phyloP scores from a whole-genome alignment of 805 yeast species.

The Sporopachydermia lactativora region DNA sequence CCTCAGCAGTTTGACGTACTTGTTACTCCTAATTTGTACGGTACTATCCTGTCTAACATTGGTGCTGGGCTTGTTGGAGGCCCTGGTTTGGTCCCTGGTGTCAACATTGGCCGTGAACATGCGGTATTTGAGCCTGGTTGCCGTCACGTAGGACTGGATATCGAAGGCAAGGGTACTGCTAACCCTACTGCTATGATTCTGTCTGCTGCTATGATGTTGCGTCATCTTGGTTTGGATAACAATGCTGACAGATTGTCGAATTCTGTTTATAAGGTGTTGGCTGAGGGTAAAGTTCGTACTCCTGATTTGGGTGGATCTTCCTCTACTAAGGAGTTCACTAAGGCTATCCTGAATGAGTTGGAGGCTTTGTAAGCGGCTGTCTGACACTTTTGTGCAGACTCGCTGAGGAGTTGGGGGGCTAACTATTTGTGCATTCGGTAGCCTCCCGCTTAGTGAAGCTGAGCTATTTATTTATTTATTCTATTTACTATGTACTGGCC shows the following conservation, averaged over 20 bases:
- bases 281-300: conserved; percentile 77
- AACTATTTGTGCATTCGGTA: background rate
- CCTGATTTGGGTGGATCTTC: conserved; percentile 84
- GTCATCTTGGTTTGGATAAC: conserved; percentile 83
- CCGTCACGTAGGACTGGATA: conserved; percentile 97
- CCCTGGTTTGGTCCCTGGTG: conserved; percentile 98
- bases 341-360: conserved; percentile 71
- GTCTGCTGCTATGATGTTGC: conserved; percentile 80
- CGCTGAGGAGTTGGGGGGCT: background rate
- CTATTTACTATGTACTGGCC: background rate
- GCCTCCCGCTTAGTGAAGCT: background rate
- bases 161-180: conserved; percentile 87
- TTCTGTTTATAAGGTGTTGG: conserved; percentile 83
- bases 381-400: no score
- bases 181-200: conserved; percentile 97
- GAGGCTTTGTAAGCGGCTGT: conserved; percentile 16
- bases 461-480: conserved; percentile 1
- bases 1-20: conserved; percentile 97
- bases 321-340: conserved; percentile 88
- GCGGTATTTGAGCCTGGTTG: conserved; percentile 99
- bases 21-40: conserved; percentile 97
- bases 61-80: conserved; percentile 98
- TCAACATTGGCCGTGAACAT: conserved; percentile 92
- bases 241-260: conserved; percentile 76
- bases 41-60: conserved; percentile 92